Base-by-base conservation (phyloP, 768 basidiomycete genomes). In the Hemileccinum rubropunctum region DNA sequence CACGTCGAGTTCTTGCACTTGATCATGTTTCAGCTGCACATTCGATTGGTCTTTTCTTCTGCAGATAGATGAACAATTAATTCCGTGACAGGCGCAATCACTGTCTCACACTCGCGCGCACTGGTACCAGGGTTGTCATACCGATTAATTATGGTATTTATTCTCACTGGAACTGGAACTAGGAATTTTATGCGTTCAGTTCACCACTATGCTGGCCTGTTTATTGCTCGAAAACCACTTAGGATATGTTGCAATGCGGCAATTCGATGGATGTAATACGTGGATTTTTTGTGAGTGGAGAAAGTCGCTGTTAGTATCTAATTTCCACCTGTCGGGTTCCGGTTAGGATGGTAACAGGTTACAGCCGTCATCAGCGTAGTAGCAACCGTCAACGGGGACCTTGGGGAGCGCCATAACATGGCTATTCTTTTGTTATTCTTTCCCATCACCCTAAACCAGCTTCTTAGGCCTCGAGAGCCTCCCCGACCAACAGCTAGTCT, bases 401-500 rank as follows among this genome's bases (percentile, higher is more conserved):
- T 9, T 33, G 33, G 36, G 33, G 38, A 36, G 33, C 4, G 32
- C 26, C 20, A 45, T 48, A 33, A 36, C 51, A 44, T 46, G 50
- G 34, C 42, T 42, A 23, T 50, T 15, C 41, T 54, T 54, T 57
- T 35, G 47, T 58, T 44, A 4, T 30, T 12, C 37, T 53, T 57
- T 70, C 63, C 58, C 62, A 66, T 66, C 65, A 49, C 50, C 55
- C 40, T 53, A 32, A 42, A 53, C 59, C 53, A 32, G n/a, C n/a
- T 23, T 33, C 37, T 34, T 14, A 48, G 44, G 32, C 20, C 45
- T 36, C 28, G n/a, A 48, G 23, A n/a, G 17, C 33, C 51, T 47
- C 48, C 53, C 45, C n/a, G 23, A 39, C 50, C 48, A 42, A 75
- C 79, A 73, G 72, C 72, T 26, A 73, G 75, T 59, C 77, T 80